These are phyloP conservation scores for Hymenoscyphus linearis DNA, from an alignment of 2,329 filamentous ascomycete genomes.

Conservation along the genomic window DNA sequence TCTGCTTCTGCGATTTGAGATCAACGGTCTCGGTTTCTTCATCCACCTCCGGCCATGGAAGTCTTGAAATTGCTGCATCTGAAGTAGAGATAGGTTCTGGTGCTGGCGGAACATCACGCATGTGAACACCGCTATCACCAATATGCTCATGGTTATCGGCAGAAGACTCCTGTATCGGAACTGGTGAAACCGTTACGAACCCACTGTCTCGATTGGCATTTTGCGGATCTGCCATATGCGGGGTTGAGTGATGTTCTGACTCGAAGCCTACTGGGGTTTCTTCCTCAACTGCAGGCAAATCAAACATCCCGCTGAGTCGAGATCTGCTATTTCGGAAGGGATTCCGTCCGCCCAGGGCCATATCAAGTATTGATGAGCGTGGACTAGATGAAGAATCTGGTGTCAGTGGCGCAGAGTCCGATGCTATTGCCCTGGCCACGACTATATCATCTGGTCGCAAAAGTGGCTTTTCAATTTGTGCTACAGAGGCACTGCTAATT, in stretches of 20 bases:
- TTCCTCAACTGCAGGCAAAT: slow-evolving; percentile 27
- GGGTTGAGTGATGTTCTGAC: slow-evolving; percentile 8
- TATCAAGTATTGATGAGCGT: slow-evolving; percentile 4
- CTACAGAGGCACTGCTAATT: neutral
- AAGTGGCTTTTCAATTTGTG: neutral
- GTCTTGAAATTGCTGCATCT: slow-evolving; percentile 34
- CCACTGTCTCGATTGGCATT: slow-evolving; percentile 44
- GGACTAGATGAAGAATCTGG: neutral
- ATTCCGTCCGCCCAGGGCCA: slow-evolving; percentile 10
- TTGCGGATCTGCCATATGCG: slow-evolving; percentile 9
- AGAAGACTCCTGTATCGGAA: slow-evolving; percentile 32
- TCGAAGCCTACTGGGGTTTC: slow-evolving; percentile 19
- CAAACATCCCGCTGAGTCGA: slow-evolving; percentile 20
- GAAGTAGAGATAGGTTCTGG: slow-evolving; percentile 27
- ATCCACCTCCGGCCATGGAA: slow-evolving; percentile 38
- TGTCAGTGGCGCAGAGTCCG: neutral
- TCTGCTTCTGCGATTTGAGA: slow-evolving; percentile 29
- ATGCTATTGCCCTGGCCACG: neutral
- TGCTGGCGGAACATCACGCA: slow-evolving; percentile 40
- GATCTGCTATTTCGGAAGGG: slow-evolving; percentile 16
- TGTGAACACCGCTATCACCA: slow-evolving; percentile 51
- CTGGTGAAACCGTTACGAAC: slow-evolving; percentile 42
- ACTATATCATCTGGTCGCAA: slow-evolving; percentile 4
- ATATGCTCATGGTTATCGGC: slow-evolving; percentile 24
- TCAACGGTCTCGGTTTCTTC: slow-evolving; percentile 41